phyloP scores from a whole-genome alignment of 2,329 filamentous ascomycete species.

The Nothopassalora personata region DNA sequence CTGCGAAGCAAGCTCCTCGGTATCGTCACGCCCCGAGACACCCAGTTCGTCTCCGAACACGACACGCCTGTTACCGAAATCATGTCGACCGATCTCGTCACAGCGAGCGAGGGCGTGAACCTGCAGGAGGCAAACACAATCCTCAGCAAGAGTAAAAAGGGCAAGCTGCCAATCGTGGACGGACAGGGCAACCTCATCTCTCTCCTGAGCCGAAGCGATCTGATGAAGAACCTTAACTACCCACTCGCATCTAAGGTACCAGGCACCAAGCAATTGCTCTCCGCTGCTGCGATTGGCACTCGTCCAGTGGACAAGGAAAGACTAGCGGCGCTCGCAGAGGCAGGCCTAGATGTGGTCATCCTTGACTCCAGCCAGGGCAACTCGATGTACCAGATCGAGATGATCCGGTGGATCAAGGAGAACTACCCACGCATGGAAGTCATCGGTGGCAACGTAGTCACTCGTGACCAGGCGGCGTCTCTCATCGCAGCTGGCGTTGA shows the following conservation, averaged over 20 bases:
- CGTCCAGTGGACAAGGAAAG: slow-evolving; percentile 86
- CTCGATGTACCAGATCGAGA: slow-evolving; percentile 97
- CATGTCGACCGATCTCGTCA: slow-evolving; percentile 94
- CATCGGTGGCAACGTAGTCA: slow-evolving; percentile 97
- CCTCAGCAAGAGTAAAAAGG: slow-evolving; percentile 93
- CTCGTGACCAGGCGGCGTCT: slow-evolving; percentile 86
- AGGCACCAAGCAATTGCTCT: slow-evolving; percentile 94
- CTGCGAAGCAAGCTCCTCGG: slow-evolving; percentile 93
- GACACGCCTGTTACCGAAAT: slow-evolving; percentile 73
- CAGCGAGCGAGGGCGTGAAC: slow-evolving; percentile 74
- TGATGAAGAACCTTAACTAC: slow-evolving; percentile 98
- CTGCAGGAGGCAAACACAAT: slow-evolving; percentile 88
- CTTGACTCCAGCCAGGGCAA: slow-evolving; percentile 97
- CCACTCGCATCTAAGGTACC: slow-evolving; percentile 93
- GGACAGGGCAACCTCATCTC: slow-evolving; percentile 56
- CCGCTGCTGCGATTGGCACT: slow-evolving; percentile 91
- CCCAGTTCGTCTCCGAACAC: slow-evolving; percentile 84
- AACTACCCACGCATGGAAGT: slow-evolving; percentile 83
- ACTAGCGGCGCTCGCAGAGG: slow-evolving; percentile 82
- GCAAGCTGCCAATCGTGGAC: slow-evolving; percentile 53
- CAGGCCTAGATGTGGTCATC: slow-evolving; percentile 90
- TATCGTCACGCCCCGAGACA: slow-evolving; percentile 96
- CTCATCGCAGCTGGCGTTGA: slow-evolving; percentile 93
- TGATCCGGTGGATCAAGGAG: slow-evolving; percentile 93
- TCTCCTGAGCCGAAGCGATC: slow-evolving; percentile 85